Evolutionary conservation across 352 stramenopile species (phyloP).

Genomic region (Phytophthora brassicae): DNA sequence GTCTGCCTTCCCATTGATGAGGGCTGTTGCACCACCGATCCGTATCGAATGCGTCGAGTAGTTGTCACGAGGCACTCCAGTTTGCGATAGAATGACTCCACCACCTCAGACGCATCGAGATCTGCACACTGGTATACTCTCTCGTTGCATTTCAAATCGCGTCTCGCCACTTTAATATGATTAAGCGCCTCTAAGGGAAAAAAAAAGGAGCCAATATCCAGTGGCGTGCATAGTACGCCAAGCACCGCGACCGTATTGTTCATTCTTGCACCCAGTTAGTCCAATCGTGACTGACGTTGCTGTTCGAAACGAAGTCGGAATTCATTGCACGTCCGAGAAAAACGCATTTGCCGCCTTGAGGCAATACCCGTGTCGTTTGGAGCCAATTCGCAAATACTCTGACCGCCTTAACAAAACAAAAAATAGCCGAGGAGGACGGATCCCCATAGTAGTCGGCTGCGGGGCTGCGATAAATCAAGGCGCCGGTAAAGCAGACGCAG

Average conservation of each 20-base stretch:
- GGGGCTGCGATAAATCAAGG: not conserved
- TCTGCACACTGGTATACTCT: not conserved
- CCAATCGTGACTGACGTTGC: conserved; percentile 7
- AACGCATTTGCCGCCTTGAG: not conserved
- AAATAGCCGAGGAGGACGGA: conserved; percentile 8
- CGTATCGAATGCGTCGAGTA: conserved; percentile 8
- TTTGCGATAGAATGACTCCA: not conserved
- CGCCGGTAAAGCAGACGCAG: conserved; percentile 4
- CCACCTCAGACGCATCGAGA: not conserved
- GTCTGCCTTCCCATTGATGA: conserved; percentile 1
- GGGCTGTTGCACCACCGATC: not conserved
- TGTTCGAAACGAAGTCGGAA: not conserved
- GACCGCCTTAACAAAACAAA: conserved; percentile 9
- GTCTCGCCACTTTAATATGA: not conserved
- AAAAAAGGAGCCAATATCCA: not conserved
- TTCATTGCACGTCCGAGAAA: conserved; percentile 1
- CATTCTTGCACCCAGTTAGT: conserved; percentile 3
- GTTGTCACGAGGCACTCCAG: not conserved
- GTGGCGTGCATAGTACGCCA: conserved; percentile 11
- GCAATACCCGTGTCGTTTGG: conserved; percentile 1
- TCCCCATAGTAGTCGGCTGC: conserved; percentile 5
- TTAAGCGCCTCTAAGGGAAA: conserved; percentile 1
- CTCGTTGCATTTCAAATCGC: not conserved
- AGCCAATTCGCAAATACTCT: not conserved
- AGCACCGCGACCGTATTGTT: conserved; percentile 5